A percentile compares a stretch with the other conserved stretches of the same genome.
Conservation (phyloP, 1,284 basidiomycete species). For the Heterobasidion parviporum region DNA sequence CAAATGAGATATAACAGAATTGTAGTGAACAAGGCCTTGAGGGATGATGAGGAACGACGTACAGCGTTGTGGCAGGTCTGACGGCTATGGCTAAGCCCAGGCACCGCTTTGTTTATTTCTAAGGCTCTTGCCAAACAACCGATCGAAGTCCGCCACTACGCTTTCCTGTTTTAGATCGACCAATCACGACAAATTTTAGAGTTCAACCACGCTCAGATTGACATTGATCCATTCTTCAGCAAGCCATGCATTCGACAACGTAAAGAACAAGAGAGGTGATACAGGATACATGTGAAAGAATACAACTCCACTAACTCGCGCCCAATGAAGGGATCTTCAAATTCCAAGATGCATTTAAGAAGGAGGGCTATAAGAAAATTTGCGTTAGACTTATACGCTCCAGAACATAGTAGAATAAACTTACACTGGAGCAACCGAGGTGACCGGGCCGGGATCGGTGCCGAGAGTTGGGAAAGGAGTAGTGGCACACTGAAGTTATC, state of each 20-base stretch:
- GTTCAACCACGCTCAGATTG: too few relatives aligned
- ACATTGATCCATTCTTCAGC: too few relatives aligned
- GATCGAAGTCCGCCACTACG: too few relatives aligned
- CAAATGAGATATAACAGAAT: neutral
- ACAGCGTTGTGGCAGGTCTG: neutral
- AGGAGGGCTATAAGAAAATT: neutral
- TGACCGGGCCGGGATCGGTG: slow-evolving; percentile 1
- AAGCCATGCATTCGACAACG: too few relatives aligned
- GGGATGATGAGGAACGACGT: neutral
- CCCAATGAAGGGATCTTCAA: too few relatives aligned
- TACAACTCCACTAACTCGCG: too few relatives aligned
- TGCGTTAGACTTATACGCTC: too few relatives aligned
- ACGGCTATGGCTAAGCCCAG: neutral
- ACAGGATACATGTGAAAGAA: too few relatives aligned
- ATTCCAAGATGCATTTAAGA: neutral
- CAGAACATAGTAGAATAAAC: neutral
- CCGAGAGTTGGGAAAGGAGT: slow-evolving; percentile 4
- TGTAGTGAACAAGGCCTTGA: neutral
- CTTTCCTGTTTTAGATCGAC: too few relatives aligned
- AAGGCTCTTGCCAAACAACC: neutral
- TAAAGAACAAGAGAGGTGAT: too few relatives aligned
- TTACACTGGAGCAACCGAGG: slow-evolving; percentile 4
- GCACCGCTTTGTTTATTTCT: neutral
- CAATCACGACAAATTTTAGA: neutral
- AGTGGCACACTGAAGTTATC: neutral